phyloP scores from a whole-genome alignment of 305 asterid genomes.

The Fraxinus angustifolia region DNA sequence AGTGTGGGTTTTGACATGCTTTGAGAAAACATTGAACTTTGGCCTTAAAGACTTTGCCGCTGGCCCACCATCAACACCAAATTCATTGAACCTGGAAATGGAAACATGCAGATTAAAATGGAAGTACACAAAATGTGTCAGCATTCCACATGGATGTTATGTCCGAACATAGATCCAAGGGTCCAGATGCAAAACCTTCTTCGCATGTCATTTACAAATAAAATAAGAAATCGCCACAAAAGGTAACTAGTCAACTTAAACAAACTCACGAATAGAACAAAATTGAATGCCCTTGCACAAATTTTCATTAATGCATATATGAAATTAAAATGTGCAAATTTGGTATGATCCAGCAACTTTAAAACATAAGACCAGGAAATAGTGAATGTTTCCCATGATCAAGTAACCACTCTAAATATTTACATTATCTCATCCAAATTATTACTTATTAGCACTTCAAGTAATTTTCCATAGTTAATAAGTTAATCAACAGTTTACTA shows the following conservation, averaged over 20 bases:
- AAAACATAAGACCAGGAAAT: not conserved
- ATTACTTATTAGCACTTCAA: not conserved
- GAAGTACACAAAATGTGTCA: conserved; percentile 10
- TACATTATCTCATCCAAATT: not conserved
- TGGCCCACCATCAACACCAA: conserved; percentile 80
- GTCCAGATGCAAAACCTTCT: not conserved
- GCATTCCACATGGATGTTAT: not conserved
- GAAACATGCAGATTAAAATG: not conserved
- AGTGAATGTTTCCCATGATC: not conserved
- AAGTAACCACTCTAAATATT: not conserved
- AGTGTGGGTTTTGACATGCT: conserved; percentile 53
- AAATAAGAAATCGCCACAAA: not conserved
- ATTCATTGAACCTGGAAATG: conserved; percentile 56
- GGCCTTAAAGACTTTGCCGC: conserved; percentile 60
- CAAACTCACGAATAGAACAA: not conserved
- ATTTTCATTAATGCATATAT: not conserved
- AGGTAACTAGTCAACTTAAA: not conserved
- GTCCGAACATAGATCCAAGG: not conserved
- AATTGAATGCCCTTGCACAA: not conserved
- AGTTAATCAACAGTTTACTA: not conserved
- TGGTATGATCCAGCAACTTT: not conserved
- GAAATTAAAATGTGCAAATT: not conserved
- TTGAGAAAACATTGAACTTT: conserved; percentile 58
- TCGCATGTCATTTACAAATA: not conserved
- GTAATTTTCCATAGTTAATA: not conserved